Conservation (phyloP, 2,329 filamentous ascomycete genomes). For the Ceratocystis albifundus region DNA sequence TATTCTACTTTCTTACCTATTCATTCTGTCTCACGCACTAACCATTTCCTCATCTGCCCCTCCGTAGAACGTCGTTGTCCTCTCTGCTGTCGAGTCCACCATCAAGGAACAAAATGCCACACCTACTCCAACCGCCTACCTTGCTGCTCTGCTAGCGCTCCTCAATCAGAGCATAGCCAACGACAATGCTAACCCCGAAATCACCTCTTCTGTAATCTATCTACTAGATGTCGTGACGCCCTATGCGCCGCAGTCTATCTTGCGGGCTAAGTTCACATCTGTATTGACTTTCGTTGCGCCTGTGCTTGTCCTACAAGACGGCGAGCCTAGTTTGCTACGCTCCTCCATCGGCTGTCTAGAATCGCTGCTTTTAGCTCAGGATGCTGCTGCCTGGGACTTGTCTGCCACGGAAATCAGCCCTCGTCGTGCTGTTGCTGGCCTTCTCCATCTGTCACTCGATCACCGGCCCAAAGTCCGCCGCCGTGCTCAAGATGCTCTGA, state of each 20-base stretch:
- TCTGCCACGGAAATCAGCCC: conserved; percentile 74
- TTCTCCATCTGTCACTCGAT: conserved; percentile 76
- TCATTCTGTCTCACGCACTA: neutral
- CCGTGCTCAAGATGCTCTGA: conserved; percentile 79
- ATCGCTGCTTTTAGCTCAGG: conserved; percentile 80
- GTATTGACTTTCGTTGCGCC: conserved; percentile 81
- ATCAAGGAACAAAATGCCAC: conserved; percentile 78
- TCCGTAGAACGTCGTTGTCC: conserved; percentile 64
- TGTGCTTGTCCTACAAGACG: conserved; percentile 64
- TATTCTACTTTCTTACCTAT: neutral
- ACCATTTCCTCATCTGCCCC: neutral
- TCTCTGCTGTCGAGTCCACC: conserved; percentile 85
- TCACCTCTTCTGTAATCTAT: conserved; percentile 81
- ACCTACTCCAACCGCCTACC: conserved; percentile 80
- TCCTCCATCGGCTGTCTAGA: conserved; percentile 89
- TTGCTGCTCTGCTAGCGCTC: conserved; percentile 84
- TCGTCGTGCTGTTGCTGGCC: conserved; percentile 71
- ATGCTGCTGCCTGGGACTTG: conserved; percentile 76
- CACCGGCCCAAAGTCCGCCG: conserved; percentile 87
- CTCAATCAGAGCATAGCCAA: conserved; percentile 62
- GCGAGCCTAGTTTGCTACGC: conserved; percentile 74
- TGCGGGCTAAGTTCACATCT: conserved; percentile 88
- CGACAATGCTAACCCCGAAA: conserved; percentile 64
- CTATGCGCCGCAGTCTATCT: conserved; percentile 70
- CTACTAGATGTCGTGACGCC: conserved; percentile 86